These are phyloP conservation scores for Inosperma sp. DNA, from an alignment of 768 basidiomycete genomes.

Conservation along the genomic window DNA sequence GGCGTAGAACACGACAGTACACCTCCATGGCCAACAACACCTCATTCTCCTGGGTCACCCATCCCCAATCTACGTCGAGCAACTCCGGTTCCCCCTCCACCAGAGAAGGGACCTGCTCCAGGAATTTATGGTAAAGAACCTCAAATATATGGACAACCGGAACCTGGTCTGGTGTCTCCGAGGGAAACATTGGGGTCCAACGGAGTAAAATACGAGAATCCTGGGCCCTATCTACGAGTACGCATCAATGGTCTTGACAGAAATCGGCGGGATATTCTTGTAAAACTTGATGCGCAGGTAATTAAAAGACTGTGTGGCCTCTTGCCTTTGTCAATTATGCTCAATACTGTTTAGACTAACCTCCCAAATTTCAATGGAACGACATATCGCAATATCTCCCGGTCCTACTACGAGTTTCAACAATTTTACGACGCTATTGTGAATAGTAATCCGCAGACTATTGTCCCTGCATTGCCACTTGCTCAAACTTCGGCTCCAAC, in stretches of 20 bases:
- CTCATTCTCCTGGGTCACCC: conserved; percentile 64
- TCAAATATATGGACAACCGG: conserved; percentile 83
- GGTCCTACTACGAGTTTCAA: conserved; percentile 93
- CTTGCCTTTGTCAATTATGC: background rate
- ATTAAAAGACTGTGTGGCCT: conserved; percentile 24
- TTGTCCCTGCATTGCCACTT: conserved; percentile 93
- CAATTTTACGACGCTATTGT: conserved; percentile 89
- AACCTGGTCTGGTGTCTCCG: conserved; percentile 78
- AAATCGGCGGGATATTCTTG: conserved; percentile 89
- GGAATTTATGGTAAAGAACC: conserved; percentile 75
- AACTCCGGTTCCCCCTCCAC: conserved; percentile 46
- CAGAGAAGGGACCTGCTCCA: conserved; percentile 48
- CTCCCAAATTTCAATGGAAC: conserved; percentile 85
- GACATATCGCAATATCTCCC: conserved; percentile 89
- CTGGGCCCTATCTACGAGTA: conserved; percentile 82
- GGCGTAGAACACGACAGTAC: conserved; percentile 41
- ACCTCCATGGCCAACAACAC: conserved; percentile 79
- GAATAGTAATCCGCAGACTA: conserved; percentile 91
- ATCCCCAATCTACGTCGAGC: conserved; percentile 69
- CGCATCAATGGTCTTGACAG: conserved; percentile 89
- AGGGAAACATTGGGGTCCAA: conserved; percentile 58
- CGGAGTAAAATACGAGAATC: conserved; percentile 68
- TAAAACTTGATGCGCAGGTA: conserved; percentile 95
- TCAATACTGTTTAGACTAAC: conserved; percentile 63
- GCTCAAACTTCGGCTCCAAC: conserved; percentile 94